phyloP scores from a whole-genome alignment of 2,329 filamentous ascomycete species.

The Penicillium sp. region DNA sequence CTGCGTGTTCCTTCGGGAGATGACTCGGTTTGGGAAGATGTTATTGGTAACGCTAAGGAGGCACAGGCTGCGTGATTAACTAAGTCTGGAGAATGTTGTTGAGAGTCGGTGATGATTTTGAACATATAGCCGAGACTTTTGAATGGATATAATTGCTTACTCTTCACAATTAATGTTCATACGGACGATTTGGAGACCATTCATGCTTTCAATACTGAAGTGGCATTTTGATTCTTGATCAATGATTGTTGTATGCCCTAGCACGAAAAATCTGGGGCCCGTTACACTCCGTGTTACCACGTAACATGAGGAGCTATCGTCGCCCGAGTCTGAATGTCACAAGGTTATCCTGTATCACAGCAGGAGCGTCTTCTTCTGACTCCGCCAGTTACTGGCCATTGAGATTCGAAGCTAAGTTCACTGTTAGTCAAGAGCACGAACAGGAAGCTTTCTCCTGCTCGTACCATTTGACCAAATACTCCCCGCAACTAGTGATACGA shows the following conservation, averaged over 20 bases:
- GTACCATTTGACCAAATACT: not conserved
- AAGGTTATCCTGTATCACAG: not conserved
- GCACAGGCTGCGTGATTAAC: not conserved
- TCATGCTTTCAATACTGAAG: not conserved
- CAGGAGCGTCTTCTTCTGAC: not conserved
- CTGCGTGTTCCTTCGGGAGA: constrained; percentile 38
- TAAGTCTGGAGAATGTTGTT: not conserved
- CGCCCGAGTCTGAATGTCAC: not conserved
- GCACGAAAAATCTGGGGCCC: not conserved
- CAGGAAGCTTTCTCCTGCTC: too few relatives aligned
- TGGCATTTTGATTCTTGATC: not conserved
- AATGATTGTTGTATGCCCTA: not conserved
- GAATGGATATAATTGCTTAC: not conserved
- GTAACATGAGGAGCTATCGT: too few relatives aligned
- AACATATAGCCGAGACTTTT: not conserved
- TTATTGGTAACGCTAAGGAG: constrained; percentile 37
- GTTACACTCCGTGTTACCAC: not conserved
- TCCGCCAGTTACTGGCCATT: not conserved
- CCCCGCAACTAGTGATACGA: not conserved
- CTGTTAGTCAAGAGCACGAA: not conserved
- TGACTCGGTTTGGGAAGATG: constrained; percentile 46
- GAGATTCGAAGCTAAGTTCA: not conserved
- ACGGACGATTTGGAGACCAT: not conserved
- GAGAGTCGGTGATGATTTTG: not conserved
- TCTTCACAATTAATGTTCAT: not conserved